Base-by-base conservation (phyloP, 495 filamentous ascomycete genomes). In the Hypoxylon lenormandii region DNA sequence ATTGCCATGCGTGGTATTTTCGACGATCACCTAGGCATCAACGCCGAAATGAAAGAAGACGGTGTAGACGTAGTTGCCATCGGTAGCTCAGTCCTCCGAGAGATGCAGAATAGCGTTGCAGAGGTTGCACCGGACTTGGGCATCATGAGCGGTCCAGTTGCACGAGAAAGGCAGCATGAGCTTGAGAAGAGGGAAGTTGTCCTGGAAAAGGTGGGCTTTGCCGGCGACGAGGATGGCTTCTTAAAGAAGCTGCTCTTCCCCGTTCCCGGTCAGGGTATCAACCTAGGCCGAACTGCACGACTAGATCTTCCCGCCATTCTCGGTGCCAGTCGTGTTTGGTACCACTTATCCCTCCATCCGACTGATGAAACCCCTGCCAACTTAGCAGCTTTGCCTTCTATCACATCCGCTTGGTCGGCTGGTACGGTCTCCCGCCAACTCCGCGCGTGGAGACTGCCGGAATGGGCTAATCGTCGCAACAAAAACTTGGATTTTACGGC, bases 401-500 rank as follows among this genome's bases (percentile, higher is more conserved):
- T 86, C 13, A 89, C 84, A 5, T 86, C 89, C 13, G 85, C 89
- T 2, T 98, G 95, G 95, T 94, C 93, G 21, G 96, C 95, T 12
- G 91, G 91, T 19, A 88, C 90, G 0, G 92, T 98, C 1, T 98
- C 96, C 7, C 88, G 92, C 45, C 96, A 98, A 79, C 82, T 98
- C 13, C 90, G 95, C 26, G 87, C 91, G 38, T 98, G 95, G 95
- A 83, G 95, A 66, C 83, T 98, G 4, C 91, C 94, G 0, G 95
- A 98, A 76, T 98, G 95, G 95, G 92, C 93, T 0, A 98, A 97
- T 72, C 90, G 94, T 46, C 87, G 95, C 28, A 92, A 92, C 69
- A 94, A 92, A 77, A 86, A 90, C 64, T 87, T 98, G n/a, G 95
- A 98, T 76, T 98, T 96, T 76, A 98, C 95, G 0, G 92, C 92